These are phyloP conservation scores for Eimeria falciformis DNA, from an alignment of 169 alveolate genomes.

Conservation along the genomic window DNA sequence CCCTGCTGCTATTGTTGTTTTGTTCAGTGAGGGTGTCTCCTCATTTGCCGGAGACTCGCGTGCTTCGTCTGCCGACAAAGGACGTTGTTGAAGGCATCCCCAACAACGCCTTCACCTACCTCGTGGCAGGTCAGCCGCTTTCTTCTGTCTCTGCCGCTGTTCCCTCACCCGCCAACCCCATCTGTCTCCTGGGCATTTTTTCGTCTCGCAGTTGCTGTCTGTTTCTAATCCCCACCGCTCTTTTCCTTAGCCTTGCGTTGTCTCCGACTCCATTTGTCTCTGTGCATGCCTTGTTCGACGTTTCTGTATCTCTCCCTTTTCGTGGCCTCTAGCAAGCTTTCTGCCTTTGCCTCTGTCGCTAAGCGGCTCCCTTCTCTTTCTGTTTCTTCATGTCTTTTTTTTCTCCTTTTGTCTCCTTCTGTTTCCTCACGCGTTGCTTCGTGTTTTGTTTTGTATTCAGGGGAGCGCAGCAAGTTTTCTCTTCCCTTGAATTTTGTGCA, in stretches of 20 bases:
- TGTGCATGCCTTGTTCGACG: neutral
- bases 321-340: neutral
- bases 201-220: neutral
- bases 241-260: neutral
- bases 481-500: slow-evolving; percentile 74
- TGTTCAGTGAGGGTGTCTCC: slow-evolving; percentile 35
- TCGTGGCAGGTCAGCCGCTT: slow-evolving; percentile 27
- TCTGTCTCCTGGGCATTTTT: neutral
- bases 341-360: neutral
- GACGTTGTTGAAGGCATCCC: slow-evolving; percentile 7
- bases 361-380: neutral
- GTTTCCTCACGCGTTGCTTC: neutral
- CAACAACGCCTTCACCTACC: slow-evolving; percentile 30
- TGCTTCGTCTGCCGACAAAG: slow-evolving; percentile 42
- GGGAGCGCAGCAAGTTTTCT: slow-evolving; percentile 36
- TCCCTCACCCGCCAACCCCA: neutral
- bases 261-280: neutral
- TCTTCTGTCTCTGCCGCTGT: neutral
- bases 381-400: neutral
- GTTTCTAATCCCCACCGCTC: neutral
- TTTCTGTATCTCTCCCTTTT: neutral
- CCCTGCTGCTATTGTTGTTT: neutral
- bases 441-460: neutral
- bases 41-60: slow-evolving; percentile 44
- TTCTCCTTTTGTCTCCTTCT: neutral